Percentiles rank a stretch among this genome's conserved stretches.
These are phyloP conservation scores for Tolypocladium cylindrosporum DNA, from an alignment of 2,329 filamentous ascomycete genomes.

Conservation along the genomic window DNA sequence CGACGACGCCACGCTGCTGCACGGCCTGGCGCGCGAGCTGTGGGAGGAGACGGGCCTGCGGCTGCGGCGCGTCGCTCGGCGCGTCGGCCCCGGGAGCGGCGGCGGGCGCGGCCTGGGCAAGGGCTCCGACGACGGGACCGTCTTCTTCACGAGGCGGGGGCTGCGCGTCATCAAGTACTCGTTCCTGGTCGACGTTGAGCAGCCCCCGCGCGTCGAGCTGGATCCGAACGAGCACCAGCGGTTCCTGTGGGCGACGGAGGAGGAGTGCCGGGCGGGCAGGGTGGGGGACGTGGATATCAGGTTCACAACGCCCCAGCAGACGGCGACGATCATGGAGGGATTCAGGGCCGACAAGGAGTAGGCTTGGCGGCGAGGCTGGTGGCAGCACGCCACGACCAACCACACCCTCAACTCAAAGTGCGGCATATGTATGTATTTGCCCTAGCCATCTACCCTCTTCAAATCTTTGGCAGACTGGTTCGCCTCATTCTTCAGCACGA, in stretches of 20 bases:
- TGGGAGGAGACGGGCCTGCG: slow-evolving; percentile 29
- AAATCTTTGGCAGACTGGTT: not conserved
- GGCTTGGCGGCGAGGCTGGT: not conserved
- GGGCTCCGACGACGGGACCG: not conserved
- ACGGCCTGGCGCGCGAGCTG: slow-evolving; percentile 28
- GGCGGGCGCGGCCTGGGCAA: not conserved
- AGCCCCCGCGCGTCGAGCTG: slow-evolving; percentile 10
- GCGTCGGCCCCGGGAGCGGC: slow-evolving; percentile 2
- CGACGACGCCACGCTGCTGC: slow-evolving; percentile 25
- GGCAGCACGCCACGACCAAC: not conserved
- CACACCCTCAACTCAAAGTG: not conserved
- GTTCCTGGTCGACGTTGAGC: slow-evolving; percentile 11
- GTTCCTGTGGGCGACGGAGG: slow-evolving; percentile 19
- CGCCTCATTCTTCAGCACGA: not conserved
- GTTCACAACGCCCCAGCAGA: slow-evolving; percentile 10
- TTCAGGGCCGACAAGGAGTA: slow-evolving; percentile 4
- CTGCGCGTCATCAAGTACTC: slow-evolving; percentile 3
- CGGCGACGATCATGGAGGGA: slow-evolving; percentile 11
- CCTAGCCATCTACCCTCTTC: not conserved
- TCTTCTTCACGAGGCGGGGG: not conserved
- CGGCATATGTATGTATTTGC: not conserved
- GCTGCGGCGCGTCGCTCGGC: slow-evolving; percentile 9
- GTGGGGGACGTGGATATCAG: slow-evolving; percentile 8
- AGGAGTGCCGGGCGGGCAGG: slow-evolving; percentile 12
- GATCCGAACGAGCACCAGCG: slow-evolving; percentile 21